Evolutionary conservation across 1,139 yeast species (phyloP), one percentile per base, ranked within the genome.

Genomic region (Kurtzmaniella quercitrusa): DNA sequence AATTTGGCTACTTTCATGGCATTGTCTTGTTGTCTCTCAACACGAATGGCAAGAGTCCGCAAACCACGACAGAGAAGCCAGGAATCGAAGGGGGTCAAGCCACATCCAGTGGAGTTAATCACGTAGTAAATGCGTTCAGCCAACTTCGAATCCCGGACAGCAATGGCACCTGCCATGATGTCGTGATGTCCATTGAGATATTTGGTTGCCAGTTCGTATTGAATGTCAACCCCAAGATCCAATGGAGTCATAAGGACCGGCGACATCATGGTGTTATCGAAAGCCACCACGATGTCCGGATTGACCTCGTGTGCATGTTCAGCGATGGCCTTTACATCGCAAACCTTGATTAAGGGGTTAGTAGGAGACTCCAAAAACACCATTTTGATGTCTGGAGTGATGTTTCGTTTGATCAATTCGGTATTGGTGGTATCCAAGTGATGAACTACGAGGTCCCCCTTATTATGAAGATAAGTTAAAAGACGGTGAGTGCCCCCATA

Each of bases 231-330:
- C 14, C 94, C 95, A 53, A 85, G 75, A 52, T 85, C 88, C 53
- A 90, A 73, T 2, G 97, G 97, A 14, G 85, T 76, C 83, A 88
- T 83, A 57, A 85, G 73, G 46, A 90, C 65, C 3, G 97, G 97
- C 15, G 95, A 83, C 91, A 90, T 84, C 97, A 90, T 90, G 50
- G 97, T 90, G 70, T 91, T 90, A 65, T 90, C 97, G 50, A 90
- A 91, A 10, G 88, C 95, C 33, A 89, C 88, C 38, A 85, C 61
- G 41, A 86, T 73, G 39, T 82, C 75, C 14, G 94, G 90, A 57
- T 78, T 85, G 38, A 74, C 73, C 39, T 65, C 60, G 58, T 88
- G 94, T 29, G 91, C 93, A 50, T 78, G 71, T 38, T 69, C 68
- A 33, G 90, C 68, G 46, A 89, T 81, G 27, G 78, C 65, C 48